A percentile compares a stretch with the other conserved stretches of the same genome.
Conservation (phyloP, 1,284 basidiomycete genomes). For the Athelia psychrophila region DNA sequence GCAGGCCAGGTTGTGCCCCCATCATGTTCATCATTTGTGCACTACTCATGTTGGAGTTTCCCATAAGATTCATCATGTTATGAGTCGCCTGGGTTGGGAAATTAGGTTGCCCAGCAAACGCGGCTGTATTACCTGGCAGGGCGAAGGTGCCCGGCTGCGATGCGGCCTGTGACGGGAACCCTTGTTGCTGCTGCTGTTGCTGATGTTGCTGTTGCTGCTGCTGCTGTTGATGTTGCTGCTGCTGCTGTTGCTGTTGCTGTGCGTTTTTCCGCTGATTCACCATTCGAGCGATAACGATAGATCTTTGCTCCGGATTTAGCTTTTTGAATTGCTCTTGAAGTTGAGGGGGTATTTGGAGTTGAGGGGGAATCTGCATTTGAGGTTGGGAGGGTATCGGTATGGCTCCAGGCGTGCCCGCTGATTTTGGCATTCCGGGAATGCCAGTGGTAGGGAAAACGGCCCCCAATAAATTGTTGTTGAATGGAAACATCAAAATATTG, state of each 20-base stretch:
- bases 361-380: no score
- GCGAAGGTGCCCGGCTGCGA: neutral
- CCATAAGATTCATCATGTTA: neutral
- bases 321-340: constrained; percentile 16
- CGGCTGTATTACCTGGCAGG: neutral
- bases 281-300: constrained; percentile 10
- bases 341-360: constrained; percentile 2
- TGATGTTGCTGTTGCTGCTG: constrained; percentile 21
- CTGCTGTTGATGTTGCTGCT: constrained; percentile 16
- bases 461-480: constrained; percentile 35
- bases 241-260: constrained; percentile 22
- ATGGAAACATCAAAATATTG: constrained; percentile 48
- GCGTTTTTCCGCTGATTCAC: constrained; percentile 20
- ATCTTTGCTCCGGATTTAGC: constrained; percentile 22
- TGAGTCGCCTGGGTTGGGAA: no score
- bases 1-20: constrained; percentile 17
- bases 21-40: constrained; percentile 5
- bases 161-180: constrained; percentile 6
- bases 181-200: constrained; percentile 14
- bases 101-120: no score
- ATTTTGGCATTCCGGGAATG: constrained; percentile 48
- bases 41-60: neutral
- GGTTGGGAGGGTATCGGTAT: no score
- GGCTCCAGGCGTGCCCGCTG: constrained; percentile 8
- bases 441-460: constrained; percentile 55